Evolutionary conservation across 2,329 filamentous ascomycete species (phyloP).

Genomic region (Talaromyces sp.): DNA sequence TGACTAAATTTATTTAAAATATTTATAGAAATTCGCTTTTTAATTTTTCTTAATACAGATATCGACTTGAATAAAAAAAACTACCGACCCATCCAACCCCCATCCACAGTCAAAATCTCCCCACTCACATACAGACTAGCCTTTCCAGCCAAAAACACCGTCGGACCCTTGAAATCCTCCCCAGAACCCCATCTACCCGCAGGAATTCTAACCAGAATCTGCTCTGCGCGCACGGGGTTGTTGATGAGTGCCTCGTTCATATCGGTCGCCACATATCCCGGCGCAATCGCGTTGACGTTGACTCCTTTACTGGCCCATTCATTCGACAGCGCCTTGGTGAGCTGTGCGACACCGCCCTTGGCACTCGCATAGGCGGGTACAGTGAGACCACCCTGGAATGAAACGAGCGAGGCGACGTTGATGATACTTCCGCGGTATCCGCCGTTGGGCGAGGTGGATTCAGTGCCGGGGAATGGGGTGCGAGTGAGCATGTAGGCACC

Average conservation of each 20-base stretch:
- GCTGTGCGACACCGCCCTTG: slow-evolving; percentile 75
- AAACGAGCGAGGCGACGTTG: slow-evolving; percentile 72
- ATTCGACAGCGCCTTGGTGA: slow-evolving; percentile 76
- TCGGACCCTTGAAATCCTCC: slow-evolving; percentile 81
- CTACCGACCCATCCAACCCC: slow-evolving; percentile 91
- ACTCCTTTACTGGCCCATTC: slow-evolving; percentile 76
- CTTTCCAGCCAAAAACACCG: slow-evolving; percentile 70
- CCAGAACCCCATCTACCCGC: slow-evolving; percentile 77
- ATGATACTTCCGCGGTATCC: slow-evolving; percentile 50
- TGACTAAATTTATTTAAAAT: background rate
- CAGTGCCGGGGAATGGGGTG: slow-evolving; percentile 5
- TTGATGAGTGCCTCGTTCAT: slow-evolving; percentile 83
- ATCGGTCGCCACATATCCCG: slow-evolving; percentile 87
- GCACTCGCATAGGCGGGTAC: slow-evolving; percentile 78
- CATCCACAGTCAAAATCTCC: slow-evolving; percentile 78
- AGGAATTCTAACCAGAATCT: slow-evolving; percentile 76
- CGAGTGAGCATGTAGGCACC: slow-evolving; percentile 25
- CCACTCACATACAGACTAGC: slow-evolving; percentile 77
- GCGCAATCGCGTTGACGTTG: slow-evolving; percentile 82
- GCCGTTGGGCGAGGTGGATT: slow-evolving; percentile 17
- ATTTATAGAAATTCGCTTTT: background rate
- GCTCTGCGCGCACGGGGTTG: slow-evolving; percentile 63
- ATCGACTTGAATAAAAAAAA: slow-evolving; percentile 31
- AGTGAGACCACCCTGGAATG: slow-evolving; percentile 76
- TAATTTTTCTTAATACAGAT: background rate